phyloP scores from a whole-genome alignment of 1,284 basidiomycete genomes.

The Sporisorium exsertum region DNA sequence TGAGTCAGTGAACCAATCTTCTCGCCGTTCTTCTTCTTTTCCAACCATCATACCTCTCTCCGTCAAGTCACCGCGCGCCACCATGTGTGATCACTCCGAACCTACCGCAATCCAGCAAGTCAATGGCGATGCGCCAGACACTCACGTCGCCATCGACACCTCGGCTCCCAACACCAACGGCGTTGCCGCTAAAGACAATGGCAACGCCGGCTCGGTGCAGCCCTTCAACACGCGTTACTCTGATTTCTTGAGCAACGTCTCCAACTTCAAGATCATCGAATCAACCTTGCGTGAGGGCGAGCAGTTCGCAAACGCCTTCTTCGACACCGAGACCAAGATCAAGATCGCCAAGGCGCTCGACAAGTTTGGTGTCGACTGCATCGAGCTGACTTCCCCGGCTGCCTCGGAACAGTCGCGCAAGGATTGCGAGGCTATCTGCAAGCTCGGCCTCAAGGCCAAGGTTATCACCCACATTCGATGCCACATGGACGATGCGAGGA shows the following conservation, averaged over 20 bases:
- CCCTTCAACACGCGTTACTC: constrained; percentile 60
- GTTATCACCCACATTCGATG: constrained; percentile 99
- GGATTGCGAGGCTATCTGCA: constrained; percentile 99
- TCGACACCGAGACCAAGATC: constrained; percentile 99
- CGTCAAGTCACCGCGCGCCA: not conserved
- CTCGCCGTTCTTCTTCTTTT: not conserved
- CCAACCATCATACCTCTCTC: constrained; percentile 5
- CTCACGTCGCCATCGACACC: constrained; percentile 64
- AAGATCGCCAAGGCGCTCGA: constrained; percentile 87
- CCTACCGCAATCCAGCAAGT: constrained; percentile 51
- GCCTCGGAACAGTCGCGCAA: constrained; percentile 94
- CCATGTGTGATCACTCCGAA: constrained; percentile 60
- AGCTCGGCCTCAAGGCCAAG: constrained; percentile 95
- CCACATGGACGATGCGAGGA: constrained; percentile 99
- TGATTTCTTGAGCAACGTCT: constrained; percentile 68
- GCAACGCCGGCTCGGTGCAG: constrained; percentile 49
- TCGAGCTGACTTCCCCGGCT: constrained; percentile 97
- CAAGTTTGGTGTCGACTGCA: constrained; percentile 90
- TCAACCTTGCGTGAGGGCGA: constrained; percentile 95
- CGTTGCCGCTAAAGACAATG: constrained; percentile 28
- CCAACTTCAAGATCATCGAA: constrained; percentile 83
- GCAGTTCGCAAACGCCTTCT: constrained; percentile 99
- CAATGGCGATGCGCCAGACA: constrained; percentile 58
- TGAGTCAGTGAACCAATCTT: constrained; percentile 1
- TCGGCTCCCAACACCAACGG: constrained; percentile 40